Base-by-base conservation (phyloP, 116 monocot species). In the Phalaenopsis hybrid region DNA sequence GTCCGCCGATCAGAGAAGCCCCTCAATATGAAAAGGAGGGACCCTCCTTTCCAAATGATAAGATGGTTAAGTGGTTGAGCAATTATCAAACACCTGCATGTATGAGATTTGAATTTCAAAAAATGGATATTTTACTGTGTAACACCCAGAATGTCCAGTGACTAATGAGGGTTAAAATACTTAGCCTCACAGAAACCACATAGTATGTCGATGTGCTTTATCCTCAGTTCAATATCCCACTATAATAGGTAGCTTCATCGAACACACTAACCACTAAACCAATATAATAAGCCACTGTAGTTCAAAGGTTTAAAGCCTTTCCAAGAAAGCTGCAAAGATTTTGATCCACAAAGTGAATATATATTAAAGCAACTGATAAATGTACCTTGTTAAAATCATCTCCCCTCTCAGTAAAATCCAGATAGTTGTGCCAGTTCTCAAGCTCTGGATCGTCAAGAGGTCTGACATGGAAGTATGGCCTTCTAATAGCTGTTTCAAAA, bases 381-480 rank as follows among this genome's bases (percentile, higher is more conserved):
- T 21, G 44, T 79, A 79, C 79, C 96, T 96, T 96, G 80, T 96
- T 96, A 43, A 96, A 88, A 65, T 95, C 99, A 81, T 95, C 91
- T 69, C 93, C 99, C 75, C 89, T 94, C 88, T 95, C 95, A 79
- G 91, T 90, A 83, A 93, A 95, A 88, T 95, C 94, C 81, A 99
- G 92, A 90, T 95, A 99, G 81, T 84, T 91, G 82, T 99, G 95
- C 99, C 99, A 99, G 73, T 95, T 99, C n/a, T 99, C 99, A 91
- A 99, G 99, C 84, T 99, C 99, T 81, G 92, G 86, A 68, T 92
- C 95, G 84, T 99, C 95, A 84, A 99, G 95, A 76, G 99, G 91
- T 84, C 88, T 90, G 78, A 95, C 92, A 89, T 99, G 99, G 79
- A 99, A 99, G 83, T 99, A 99, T 76, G 99, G 99, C 87, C 99